Conservation (phyloP, 2,329 filamentous ascomycete species). For the Stachybotrys echinatus region DNA sequence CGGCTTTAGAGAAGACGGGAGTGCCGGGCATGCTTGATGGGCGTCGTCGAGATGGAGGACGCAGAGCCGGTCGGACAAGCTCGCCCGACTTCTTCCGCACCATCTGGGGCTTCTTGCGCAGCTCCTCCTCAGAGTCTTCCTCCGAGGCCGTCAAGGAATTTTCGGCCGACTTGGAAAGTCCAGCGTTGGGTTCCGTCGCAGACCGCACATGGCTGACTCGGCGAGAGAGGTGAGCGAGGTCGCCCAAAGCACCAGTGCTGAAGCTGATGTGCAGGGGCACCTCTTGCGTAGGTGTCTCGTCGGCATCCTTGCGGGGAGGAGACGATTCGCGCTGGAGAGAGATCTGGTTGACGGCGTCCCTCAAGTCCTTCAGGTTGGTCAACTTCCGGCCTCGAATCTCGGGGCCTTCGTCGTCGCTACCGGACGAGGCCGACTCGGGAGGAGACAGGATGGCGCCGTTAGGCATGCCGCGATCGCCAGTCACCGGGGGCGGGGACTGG, state of each 20-base stretch:
- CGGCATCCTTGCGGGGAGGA: conserved; percentile 31
- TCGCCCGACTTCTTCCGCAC: conserved; percentile 98
- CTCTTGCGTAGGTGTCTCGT: not conserved
- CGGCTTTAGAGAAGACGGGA: conserved; percentile 89
- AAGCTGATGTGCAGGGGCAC: conserved; percentile 37
- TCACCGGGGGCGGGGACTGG: conserved; percentile 79
- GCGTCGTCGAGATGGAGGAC: conserved; percentile 70
- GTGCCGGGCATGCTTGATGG: conserved; percentile 97
- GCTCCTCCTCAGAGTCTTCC: conserved; percentile 58
- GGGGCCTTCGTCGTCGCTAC: conserved; percentile 75
- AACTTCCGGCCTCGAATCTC: conserved; percentile 42
- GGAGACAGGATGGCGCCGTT: conserved; percentile 84
- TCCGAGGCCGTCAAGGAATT: conserved; percentile 50
- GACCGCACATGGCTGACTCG: conserved; percentile 47
- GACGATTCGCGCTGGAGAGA: conserved; percentile 40
- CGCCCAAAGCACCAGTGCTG: conserved; percentile 39
- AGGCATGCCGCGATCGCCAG: conserved; percentile 67
- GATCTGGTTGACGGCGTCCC: conserved; percentile 78
- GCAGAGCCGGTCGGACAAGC: conserved; percentile 85
- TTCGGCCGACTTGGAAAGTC: conserved; percentile 39
- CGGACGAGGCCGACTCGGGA: conserved; percentile 76
- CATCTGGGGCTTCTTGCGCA: conserved; percentile 74
- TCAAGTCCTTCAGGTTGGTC: conserved; percentile 60
- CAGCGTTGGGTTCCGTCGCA: conserved; percentile 48
- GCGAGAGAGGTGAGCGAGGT: conserved; percentile 33